phyloP scores from a whole-genome alignment of 345 rosid species.

The Citrus maxima region DNA sequence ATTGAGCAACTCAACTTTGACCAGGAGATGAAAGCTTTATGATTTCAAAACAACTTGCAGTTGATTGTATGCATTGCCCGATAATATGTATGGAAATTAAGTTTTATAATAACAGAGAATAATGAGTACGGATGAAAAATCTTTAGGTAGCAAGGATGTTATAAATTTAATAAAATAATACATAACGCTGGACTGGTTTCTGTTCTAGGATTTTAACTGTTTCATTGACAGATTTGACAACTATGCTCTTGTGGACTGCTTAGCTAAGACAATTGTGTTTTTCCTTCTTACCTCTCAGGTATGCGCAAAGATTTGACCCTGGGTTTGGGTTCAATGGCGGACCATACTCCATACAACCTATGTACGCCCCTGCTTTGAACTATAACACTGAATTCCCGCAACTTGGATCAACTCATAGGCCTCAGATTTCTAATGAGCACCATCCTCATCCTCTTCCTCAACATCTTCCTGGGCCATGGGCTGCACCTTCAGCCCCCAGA shows the following conservation, averaged over 20 bases:
- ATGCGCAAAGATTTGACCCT: slow-evolving; percentile 77
- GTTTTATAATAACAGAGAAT: neutral
- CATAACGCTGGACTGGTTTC: neutral
- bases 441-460: slow-evolving; percentile 53
- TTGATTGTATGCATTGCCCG: neutral
- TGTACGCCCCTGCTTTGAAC: slow-evolving; percentile 68
- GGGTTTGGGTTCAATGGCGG: slow-evolving; percentile 70
- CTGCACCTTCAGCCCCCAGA: slow-evolving; percentile 41
- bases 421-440: slow-evolving; percentile 62
- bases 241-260: neutral
- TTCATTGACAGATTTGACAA: neutral
- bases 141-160: neutral
- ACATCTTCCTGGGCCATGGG: slow-evolving; percentile 58
- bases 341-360: slow-evolving; percentile 61
- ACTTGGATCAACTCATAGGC: slow-evolving; percentile 55
- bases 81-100: neutral
- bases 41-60: neutral
- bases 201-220: neutral
- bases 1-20: neutral
- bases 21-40: neutral
- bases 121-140: neutral
- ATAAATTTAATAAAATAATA: neutral
- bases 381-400: slow-evolving; percentile 88
- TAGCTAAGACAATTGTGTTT: neutral
- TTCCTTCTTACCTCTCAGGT: slow-evolving; percentile 35